Base-by-base conservation (phyloP, 176 grass and related monocot genomes). In the Oryza meridionalis region DNA sequence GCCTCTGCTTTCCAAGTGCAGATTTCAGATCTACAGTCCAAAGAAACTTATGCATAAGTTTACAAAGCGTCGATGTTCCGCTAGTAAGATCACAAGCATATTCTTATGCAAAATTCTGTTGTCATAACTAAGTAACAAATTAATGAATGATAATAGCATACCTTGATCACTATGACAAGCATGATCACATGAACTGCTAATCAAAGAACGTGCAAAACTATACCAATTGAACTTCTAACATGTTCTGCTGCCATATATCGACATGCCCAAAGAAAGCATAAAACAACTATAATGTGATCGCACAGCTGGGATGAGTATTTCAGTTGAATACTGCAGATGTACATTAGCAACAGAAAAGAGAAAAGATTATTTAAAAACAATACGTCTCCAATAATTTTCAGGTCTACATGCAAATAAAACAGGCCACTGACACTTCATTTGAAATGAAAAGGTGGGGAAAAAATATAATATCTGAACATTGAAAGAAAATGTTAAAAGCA, bases 1-100 rank as follows among this genome's bases (percentile, higher is more conserved):
- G 88, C 12, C 93, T 86, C 74, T 85, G 93, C 89, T 98, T 98
- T 46, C 96, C 91, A 84, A 98, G 96, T 15, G 63, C 91, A 79
- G 89, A 92, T 81, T 94, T 98, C 70, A 98, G 76, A 87, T 98
- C 96, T 98, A 69, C 64, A 89, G 63, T 73, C 12, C 21, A 81
- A 26, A 43, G 44, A 62, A 59, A 86, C 14, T 62, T 19, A 58
- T 42, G 2, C 9, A 81, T 88, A 26, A 84, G 78, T 73, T 78
- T 32, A 40, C 33, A 66, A 77, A 67, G 51, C 61, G 40, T 59
- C 32, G 1, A 81, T 59, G 65, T n/a, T 53, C 13, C 13, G 49
- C n/a, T 64, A 12, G 31, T 43, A 77, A 72, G 0, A 46, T 42
- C 3, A 10, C 8, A 76, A 24, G 42, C 19, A 65, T 58, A 78